These are phyloP conservation scores for Aegle marmelos DNA, from an alignment of 345 rosid genomes.

Conservation along the genomic window DNA sequence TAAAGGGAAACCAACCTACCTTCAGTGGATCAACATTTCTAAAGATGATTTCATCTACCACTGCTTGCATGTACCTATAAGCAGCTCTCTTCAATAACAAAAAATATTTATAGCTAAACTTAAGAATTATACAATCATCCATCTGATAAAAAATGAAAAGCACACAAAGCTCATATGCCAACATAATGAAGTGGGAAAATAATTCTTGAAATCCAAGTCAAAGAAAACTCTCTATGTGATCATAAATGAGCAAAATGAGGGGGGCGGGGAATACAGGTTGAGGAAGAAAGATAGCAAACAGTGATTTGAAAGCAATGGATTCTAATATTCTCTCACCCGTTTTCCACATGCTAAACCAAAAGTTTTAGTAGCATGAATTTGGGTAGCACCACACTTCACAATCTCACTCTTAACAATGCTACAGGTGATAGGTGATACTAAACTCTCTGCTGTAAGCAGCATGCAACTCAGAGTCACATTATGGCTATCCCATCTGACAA, in stretches of 20 bases:
- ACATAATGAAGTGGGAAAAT: background rate
- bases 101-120: background rate
- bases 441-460: background rate
- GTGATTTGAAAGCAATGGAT: background rate
- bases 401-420: background rate
- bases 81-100: constrained; percentile 8
- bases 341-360: background rate
- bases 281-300: background rate
- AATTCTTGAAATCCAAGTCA: background rate
- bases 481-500: background rate
- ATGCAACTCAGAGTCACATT: background rate
- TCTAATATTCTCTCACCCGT: background rate
- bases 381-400: background rate
- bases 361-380: background rate
- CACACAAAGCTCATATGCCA: constrained; percentile 1
- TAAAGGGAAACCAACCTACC: constrained; percentile 39
- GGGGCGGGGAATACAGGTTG: background rate
- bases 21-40: constrained; percentile 58
- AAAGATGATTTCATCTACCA: constrained; percentile 77
- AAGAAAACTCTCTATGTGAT: background rate
- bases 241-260: background rate
- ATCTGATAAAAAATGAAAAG: background rate
- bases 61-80: constrained; percentile 93
- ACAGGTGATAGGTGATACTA: background rate
- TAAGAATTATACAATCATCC: background rate